Percentiles rank a stretch among this genome's conserved stretches.
These are phyloP conservation scores for Exobasidium cylindrosporum DNA, from an alignment of 1,284 basidiomycete genomes.

Conservation along the genomic window DNA sequence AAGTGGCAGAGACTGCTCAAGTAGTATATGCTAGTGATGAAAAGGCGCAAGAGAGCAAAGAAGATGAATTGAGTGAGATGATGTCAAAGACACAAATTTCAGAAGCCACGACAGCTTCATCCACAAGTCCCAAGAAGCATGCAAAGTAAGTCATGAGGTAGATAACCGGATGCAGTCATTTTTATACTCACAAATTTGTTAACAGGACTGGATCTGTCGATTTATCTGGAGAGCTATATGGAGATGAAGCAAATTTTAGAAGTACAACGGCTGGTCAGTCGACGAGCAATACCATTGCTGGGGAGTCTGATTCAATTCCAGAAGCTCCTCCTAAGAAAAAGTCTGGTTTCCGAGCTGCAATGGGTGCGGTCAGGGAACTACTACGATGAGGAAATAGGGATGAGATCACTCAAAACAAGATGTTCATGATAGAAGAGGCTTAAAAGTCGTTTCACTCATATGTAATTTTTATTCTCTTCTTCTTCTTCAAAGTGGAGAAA, in stretches of 20 bases:
- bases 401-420: too few relatives aligned
- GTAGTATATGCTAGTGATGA: background rate
- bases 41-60: background rate
- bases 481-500: too few relatives aligned
- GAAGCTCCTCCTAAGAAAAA: background rate
- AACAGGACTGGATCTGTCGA: constrained; percentile 6
- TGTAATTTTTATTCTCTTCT: too few relatives aligned
- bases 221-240: constrained; percentile 14
- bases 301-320: too few relatives aligned
- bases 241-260: background rate
- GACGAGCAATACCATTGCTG: background rate
- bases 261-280: background rate
- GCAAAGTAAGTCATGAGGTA: too few relatives aligned
- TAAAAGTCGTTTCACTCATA: too few relatives aligned
- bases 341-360: constrained; percentile 13
- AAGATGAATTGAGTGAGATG: background rate
- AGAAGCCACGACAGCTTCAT: too few relatives aligned
- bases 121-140: background rate
- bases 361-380: constrained; percentile 20
- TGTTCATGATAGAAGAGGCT: too few relatives aligned
- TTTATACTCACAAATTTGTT: too few relatives aligned
- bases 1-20: constrained; percentile 14
- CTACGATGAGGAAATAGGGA: too few relatives aligned
- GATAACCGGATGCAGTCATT: too few relatives aligned
- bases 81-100: background rate